Evolutionary conservation across 306 rosid genomes (phyloP), one percentile per base, ranked within the genome.

Genomic region (Ochetophila trinervis): DNA sequence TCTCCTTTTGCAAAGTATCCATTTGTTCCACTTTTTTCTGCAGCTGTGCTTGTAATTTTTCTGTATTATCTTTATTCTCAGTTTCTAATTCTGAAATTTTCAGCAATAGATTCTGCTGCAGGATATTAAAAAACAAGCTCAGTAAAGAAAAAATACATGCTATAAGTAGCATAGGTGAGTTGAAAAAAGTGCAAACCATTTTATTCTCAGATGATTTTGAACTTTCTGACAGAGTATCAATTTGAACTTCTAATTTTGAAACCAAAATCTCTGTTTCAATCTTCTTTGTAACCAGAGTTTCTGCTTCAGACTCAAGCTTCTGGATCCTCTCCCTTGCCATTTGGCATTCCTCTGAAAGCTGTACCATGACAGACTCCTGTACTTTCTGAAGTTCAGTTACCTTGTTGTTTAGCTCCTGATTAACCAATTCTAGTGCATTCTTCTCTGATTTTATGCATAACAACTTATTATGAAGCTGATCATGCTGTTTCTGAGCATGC

Each of bases 21-120:
- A 86, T 72, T 78, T 86, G 86, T 73, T 87, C 96, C 56, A 69
- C 86, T 73, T 79, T 89, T 62, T 76, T 80, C 76, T 78, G 76
- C 65, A 87, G 76, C 56, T 87, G 97, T 70, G 60, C 77, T 80
- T 87, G 84, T 64, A 83, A 61, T 74, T 79, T 79, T 70, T 84
- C 90, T 52, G 56, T 62, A 66, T 66, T 83, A 61, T 76, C 77
- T 67, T 86, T 81, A 68, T 79, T 86, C 82, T 84, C 97, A 65
- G 76, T 77, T 79, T 83, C 94, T 54, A 86, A 50, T 68, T 78
- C 78, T 35, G 90, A 86, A 63, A 93, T 34, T 83, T 86, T 86
- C 68, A 78, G 83, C 79, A 79, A 78, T 54, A 93, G 79, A 74
- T 68, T 86, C 86, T 86, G 78, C 97, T 93, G 90, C 78, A 81